Conservation (phyloP, 2,329 filamentous ascomycete species). For the Neofusicoccum cordaticola region DNA sequence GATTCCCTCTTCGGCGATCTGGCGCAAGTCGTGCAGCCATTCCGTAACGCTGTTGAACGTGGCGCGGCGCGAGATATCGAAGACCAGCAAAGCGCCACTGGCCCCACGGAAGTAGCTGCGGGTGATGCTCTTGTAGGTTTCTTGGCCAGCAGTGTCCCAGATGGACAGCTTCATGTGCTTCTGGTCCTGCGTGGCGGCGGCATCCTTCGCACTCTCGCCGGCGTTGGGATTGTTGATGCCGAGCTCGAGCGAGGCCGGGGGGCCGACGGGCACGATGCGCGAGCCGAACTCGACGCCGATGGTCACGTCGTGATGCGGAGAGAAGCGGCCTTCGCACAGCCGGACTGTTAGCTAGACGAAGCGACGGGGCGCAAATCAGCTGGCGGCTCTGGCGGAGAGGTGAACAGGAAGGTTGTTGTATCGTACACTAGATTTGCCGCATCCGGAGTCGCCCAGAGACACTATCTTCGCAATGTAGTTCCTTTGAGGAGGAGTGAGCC, state of each 20-base stretch:
- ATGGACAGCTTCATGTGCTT: conserved; percentile 91
- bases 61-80: conserved; percentile 81
- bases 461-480: conserved; percentile 99
- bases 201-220: background rate
- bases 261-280: conserved; percentile 85
- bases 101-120: conserved; percentile 88
- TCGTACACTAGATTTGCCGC: conserved; percentile 78
- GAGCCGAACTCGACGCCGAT: conserved; percentile 97
- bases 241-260: conserved; percentile 65
- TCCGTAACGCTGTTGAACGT: conserved; percentile 87
- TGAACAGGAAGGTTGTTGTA: background rate
- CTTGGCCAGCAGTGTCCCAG: conserved; percentile 95
- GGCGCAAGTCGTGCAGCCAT: conserved; percentile 90
- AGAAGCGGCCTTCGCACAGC: conserved; percentile 94
- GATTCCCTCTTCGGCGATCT: conserved; percentile 94
- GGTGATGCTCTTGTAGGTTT: conserved; percentile 96
- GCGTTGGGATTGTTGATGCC: conserved; percentile 50
- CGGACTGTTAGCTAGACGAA: conserved; percentile 72
- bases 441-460: conserved; percentile 93
- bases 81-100: conserved; percentile 78
- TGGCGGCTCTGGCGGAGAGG: background rate
- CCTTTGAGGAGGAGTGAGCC: conserved; percentile 52
- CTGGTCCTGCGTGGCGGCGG: conserved; percentile 39
- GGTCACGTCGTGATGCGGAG: conserved; percentile 90
- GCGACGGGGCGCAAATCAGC: conserved; percentile 18